phyloP scores from a whole-genome alignment of 257 asterid species.

The Lithospermum erythrorhizon region DNA sequence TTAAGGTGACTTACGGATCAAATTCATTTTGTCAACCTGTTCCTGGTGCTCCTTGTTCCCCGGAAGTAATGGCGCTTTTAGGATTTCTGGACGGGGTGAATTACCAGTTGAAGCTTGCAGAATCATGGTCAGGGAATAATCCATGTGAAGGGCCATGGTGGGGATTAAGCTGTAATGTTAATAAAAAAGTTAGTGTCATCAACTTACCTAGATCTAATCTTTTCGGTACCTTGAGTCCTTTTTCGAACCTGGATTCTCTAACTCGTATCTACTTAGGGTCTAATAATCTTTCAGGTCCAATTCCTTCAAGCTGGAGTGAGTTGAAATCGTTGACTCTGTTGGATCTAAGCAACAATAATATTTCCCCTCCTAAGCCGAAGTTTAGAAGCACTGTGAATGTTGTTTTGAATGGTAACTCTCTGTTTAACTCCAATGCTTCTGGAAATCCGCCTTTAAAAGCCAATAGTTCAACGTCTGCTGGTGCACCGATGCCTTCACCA shows the following conservation, averaged over 20 bases:
- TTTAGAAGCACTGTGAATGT: slow-evolving; percentile 38
- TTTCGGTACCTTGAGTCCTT: slow-evolving; percentile 59
- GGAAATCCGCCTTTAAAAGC: slow-evolving; percentile 16
- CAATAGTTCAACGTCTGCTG: slow-evolving; percentile 20
- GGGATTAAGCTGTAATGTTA: slow-evolving; percentile 52
- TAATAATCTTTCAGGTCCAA: slow-evolving; percentile 49
- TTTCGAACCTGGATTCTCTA: slow-evolving; percentile 52
- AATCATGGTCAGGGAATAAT: slow-evolving; percentile 61
- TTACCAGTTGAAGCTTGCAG: slow-evolving; percentile 54
- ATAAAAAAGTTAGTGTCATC: slow-evolving; percentile 32
- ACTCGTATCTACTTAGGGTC: slow-evolving; percentile 40
- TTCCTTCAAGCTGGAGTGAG: slow-evolving; percentile 56
- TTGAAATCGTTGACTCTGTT: slow-evolving; percentile 47
- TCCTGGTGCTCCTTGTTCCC: slow-evolving; percentile 45
- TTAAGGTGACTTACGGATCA: slow-evolving; percentile 29
- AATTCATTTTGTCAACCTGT: slow-evolving; percentile 51
- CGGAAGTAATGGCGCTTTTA: slow-evolving; percentile 53
- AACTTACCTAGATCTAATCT: slow-evolving; percentile 52
- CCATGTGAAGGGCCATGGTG: slow-evolving; percentile 58
- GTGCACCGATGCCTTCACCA: slow-evolving; percentile 13
- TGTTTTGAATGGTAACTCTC: slow-evolving; percentile 39
- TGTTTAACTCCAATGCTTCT: slow-evolving; percentile 26
- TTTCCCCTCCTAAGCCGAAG: slow-evolving; percentile 64
- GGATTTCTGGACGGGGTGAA: slow-evolving; percentile 69
- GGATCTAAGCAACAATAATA: slow-evolving; percentile 55